Base-by-base conservation (phyloP, 2,329 filamentous ascomycete genomes). In the Aspergillus arachidicola region DNA sequence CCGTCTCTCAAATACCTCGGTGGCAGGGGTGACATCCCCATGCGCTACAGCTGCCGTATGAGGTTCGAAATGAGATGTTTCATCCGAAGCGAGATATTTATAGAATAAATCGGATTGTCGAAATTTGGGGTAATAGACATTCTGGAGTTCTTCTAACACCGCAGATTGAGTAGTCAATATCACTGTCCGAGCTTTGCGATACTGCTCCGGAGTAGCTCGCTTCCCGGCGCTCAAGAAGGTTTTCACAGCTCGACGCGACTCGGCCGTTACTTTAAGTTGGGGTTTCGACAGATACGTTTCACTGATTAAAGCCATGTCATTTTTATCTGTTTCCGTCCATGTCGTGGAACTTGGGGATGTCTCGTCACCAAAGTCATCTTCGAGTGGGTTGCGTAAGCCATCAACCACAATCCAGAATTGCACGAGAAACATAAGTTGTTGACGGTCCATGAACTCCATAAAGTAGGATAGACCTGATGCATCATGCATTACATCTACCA, bases 331-430 rank as follows among this genome's bases (percentile, higher is more conserved):
- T 32, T 94, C 88, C 1, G 89, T 91, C 91, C 93, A 97, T 58
- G 88, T 86, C 3, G 86, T 82, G 21, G 91, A 78, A 32, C 83
- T 85, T 1, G 87, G 81, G 2, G 90, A 86, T 1, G 87, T 76
- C 57, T 89, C 89, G 64, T 95, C 91, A 23, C 89, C 89, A 41
- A 90, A 89, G 71, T 92, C 90, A 67, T 94, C 92, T 78, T 99
- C 95, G 3, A 99, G 81, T 0, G 95, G 96, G 70, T 96, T 97
- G 48, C 96, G 91, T 70, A 98, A 93, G 0, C 95, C 94, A 79
- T 99, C 95, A 6, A 98, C 95, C 3, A 98, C 95, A 46, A 99
- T 89, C 93, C 94, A 99, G 77, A 98, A 99, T 73, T 99, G 95
- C 6, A 99, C 94, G 54, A 97, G 81, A 16, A 91, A 86, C 90